Percentiles rank a stretch among this genome's conserved stretches.
Conservation (phyloP, 2,329 filamentous ascomycete genomes). For the Neofusicoccum kwambonambiense region DNA sequence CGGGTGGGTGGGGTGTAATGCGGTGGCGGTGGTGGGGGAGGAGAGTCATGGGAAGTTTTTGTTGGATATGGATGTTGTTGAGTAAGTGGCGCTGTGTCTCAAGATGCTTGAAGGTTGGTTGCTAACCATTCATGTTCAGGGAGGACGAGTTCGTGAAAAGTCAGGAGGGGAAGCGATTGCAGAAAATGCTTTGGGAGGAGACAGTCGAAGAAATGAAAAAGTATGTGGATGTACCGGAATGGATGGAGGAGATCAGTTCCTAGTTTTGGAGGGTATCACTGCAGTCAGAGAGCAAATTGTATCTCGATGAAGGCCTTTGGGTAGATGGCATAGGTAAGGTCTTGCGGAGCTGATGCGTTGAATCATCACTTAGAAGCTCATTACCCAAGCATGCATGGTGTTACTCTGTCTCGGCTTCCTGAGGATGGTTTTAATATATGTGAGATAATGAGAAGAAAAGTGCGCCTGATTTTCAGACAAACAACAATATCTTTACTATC, state of each 20-base stretch:
- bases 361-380: too few relatives aligned
- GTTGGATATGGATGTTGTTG: neutral
- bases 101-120: neutral
- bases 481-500: too few relatives aligned
- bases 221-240: neutral
- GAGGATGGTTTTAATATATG: too few relatives aligned
- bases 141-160: neutral
- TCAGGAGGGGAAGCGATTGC: neutral
- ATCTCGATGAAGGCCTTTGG: too few relatives aligned
- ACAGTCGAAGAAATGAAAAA: neutral
- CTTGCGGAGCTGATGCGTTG: too few relatives aligned
- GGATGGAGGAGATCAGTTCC: neutral
- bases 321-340: too few relatives aligned
- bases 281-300: too few relatives aligned
- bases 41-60: neutral
- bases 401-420: too few relatives aligned
- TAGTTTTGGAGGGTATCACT: too few relatives aligned
- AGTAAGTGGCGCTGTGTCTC: neutral
- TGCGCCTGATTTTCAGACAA: too few relatives aligned
- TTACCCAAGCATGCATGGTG: too few relatives aligned
- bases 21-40: neutral
- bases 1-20: neutral
- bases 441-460: too few relatives aligned
- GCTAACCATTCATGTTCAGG: neutral
- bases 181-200: neutral